Evolutionary conservation across 2,329 filamentous ascomycete genomes (phyloP).

Genomic region (Nemania bipapillata): DNA sequence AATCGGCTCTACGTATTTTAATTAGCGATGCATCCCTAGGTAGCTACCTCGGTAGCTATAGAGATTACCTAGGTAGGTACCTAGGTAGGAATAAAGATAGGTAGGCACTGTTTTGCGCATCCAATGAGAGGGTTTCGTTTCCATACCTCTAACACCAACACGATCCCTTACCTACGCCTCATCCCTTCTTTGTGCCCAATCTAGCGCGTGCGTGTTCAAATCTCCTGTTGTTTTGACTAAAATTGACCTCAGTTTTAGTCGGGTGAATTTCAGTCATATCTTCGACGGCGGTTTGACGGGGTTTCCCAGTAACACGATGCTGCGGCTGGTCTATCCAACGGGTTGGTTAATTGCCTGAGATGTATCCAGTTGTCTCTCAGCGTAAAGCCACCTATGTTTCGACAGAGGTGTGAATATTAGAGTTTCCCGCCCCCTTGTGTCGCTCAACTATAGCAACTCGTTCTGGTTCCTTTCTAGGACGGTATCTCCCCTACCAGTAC

Average conservation of each 20-base stretch:
- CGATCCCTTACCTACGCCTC: background rate
- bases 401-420: background rate
- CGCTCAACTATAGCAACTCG: background rate
- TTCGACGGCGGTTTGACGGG: background rate
- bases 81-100: no score
- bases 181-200: background rate
- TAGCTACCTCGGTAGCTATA: background rate
- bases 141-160: background rate
- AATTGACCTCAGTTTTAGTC: background rate
- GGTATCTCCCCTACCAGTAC: no score
- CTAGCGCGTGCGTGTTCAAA: background rate
- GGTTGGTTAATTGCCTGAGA: background rate
- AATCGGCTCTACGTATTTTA: constrained; percentile 18
- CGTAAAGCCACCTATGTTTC: background rate
- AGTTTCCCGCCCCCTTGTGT: background rate
- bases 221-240: background rate
- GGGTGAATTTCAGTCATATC: background rate
- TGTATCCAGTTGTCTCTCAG: background rate
- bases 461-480: background rate
- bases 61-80: constrained; percentile 6
- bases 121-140: background rate
- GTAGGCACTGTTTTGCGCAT: constrained; percentile 2
- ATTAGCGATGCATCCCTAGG: constrained; percentile 18
- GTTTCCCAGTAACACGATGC: background rate
- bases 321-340: background rate